A percentile compares a stretch with the other conserved stretches of the same genome.
Conservation (phyloP, 169 alveolate species). For the Blepharisma undulans region DNA sequence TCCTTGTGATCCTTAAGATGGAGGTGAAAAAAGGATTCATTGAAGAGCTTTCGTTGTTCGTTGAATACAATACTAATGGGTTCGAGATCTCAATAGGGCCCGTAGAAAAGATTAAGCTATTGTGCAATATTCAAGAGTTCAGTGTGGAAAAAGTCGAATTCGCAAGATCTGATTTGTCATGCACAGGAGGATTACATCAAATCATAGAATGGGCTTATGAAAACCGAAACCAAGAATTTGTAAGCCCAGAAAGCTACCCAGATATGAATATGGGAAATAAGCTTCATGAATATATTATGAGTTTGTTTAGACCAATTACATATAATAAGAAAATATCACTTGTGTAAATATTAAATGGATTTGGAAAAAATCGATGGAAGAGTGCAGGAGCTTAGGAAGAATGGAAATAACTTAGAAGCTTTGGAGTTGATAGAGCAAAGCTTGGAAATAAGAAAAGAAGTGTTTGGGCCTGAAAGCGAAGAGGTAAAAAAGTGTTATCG, state of each 20-base stretch:
- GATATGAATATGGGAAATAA: not conserved
- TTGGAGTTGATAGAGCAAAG: constrained; percentile 62
- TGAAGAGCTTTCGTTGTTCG: not conserved
- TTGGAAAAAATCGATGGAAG: not conserved
- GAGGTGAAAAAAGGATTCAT: not conserved
- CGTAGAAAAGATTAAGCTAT: not conserved
- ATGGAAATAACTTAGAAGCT: constrained; percentile 65
- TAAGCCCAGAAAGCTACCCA: not conserved
- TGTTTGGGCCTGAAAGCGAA: constrained; percentile 40
- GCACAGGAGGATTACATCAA: not conserved
- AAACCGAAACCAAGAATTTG: not conserved
- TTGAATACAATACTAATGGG: not conserved
- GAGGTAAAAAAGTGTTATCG: not conserved
- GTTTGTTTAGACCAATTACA: not conserved
- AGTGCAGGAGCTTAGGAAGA: not conserved
- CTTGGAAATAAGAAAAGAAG: constrained; percentile 35
- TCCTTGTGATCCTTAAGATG: not conserved
- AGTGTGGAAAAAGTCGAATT: not conserved
- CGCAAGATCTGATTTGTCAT: not conserved
- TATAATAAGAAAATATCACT: not conserved
- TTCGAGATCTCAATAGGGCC: not conserved
- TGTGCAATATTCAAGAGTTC: not conserved
- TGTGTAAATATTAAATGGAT: not conserved
- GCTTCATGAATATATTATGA: not conserved
- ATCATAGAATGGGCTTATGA: not conserved